Evolutionary conservation across 148 eudicot genomes (phyloP), one percentile per base, ranked within the genome.

Genomic region (Pharnaceum exiguum): DNA sequence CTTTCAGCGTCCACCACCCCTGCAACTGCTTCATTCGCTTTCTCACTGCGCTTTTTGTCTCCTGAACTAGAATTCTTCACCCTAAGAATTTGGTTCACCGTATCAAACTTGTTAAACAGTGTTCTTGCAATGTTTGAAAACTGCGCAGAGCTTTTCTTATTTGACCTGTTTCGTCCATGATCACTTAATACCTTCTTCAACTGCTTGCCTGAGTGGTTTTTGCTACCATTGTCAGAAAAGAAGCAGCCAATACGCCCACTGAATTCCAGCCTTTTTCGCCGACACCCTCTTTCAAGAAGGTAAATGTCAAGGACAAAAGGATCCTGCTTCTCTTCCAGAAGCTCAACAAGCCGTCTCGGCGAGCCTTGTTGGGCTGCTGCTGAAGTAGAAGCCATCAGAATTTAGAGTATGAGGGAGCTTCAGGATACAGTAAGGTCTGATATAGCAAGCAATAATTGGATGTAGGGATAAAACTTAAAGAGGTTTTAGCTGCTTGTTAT

Each of bases 241-340:
- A 52, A 61, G 54, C 72, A 69, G 22, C 70, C 38, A 52, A 39
- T 33, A 9, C 25, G 37, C 2, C 24, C 21, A 21, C 60, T 54
- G 16, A 53, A 50, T 16, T 54, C 57, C 19, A 57, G 56, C 22
- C 30, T 45, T 15, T 44, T 77, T 37, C 24, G 57, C 17, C 19
- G 12, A 45, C 43, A 77, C 71, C 85, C 90, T 75, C 69, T 72
- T 26, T 81, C 90, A 16, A 70, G 57, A 33, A 87, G 79, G 67
- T 81, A 81, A 17, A 59, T 9, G 13, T 87, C 85, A 8, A 81
- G 42, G 25, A 66, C 45, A 57, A 87, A 87, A 2, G 95, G 87
- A 60, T 87, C 87, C 65, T 87, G 95, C 33, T 79, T 57, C 53
- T 87, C 85, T 45, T 77, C 51, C 30, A 87, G 80, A 32, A 75